phyloP scores from a whole-genome alignment of 2,329 filamentous ascomycete genomes.

The Myriosclerotinia curreyana region DNA sequence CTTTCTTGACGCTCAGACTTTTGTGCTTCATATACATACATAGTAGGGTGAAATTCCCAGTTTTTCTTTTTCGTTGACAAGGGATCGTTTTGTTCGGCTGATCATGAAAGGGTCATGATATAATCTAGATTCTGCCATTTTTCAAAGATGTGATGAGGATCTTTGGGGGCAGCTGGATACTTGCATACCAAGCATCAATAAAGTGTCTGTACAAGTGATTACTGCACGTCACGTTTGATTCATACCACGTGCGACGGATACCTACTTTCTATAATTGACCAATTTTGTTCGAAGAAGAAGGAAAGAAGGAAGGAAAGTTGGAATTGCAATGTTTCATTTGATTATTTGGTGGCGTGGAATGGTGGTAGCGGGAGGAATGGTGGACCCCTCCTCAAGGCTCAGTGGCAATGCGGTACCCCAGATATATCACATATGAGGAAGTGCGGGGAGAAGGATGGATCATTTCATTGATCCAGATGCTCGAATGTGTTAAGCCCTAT shows the following conservation, averaged over 20 bases:
- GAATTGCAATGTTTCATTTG: not conserved
- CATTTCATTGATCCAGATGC: not conserved
- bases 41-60: not conserved
- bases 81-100: not conserved
- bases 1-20: no score
- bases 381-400: not conserved
- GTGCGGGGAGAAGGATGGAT: constrained; percentile 5
- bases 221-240: constrained; percentile 22
- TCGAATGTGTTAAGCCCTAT: not conserved
- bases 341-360: constrained; percentile 3
- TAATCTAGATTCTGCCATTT: not conserved
- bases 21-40: not conserved
- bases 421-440: not conserved
- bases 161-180: constrained; percentile 1
- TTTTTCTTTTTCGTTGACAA: not conserved
- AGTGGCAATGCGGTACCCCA: not conserved
- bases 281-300: not conserved
- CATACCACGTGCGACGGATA: constrained; percentile 17
- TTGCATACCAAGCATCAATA: constrained; percentile 10
- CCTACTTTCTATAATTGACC: constrained; percentile 14
- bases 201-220: not conserved
- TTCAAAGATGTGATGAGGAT: not conserved
- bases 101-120: not conserved
- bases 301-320: not conserved
- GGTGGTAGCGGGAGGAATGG: not conserved